Evolutionary conservation across 371 early-diverging fungal genomes (phyloP).

Genomic region (Batkoa obscura): DNA sequence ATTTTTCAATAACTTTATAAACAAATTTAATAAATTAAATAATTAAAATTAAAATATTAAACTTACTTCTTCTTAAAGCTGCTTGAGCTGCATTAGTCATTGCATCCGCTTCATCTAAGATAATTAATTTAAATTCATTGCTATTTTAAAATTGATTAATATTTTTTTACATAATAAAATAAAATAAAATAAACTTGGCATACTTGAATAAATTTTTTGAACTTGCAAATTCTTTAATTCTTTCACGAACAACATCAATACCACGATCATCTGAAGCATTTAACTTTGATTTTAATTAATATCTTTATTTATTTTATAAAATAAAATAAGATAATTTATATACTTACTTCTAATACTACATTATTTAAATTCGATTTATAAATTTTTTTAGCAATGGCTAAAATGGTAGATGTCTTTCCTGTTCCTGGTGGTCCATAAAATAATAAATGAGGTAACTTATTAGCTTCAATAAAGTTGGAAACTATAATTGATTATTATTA

Average conservation of each 20-base stretch:
- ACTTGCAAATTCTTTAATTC: constrained; percentile 95
- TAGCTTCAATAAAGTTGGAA: constrained; percentile 66
- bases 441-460: constrained; percentile 91
- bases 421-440: constrained; percentile 98
- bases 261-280: constrained; percentile 99
- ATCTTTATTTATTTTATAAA: background rate
- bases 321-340: background rate
- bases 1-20: constrained; percentile 88
- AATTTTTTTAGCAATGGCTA: constrained; percentile 72
- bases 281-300: constrained; percentile 24
- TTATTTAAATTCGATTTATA: constrained; percentile 60
- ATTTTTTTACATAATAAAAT: constrained; percentile 4
- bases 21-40: background rate
- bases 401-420: constrained; percentile 94
- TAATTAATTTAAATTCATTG: constrained; percentile 75
- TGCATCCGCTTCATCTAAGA: constrained; percentile 97
- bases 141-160: background rate
- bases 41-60: background rate
- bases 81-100: constrained; percentile 96
- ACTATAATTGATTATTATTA: too few relatives aligned
- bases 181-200: background rate
- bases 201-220: constrained; percentile 65
- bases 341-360: constrained; percentile 70
- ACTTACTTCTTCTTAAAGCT: constrained; percentile 74
- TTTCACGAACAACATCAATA: constrained; percentile 96